phyloP scores from a whole-genome alignment of 768 basidiomycete genomes.

The Rickenella mellea region DNA sequence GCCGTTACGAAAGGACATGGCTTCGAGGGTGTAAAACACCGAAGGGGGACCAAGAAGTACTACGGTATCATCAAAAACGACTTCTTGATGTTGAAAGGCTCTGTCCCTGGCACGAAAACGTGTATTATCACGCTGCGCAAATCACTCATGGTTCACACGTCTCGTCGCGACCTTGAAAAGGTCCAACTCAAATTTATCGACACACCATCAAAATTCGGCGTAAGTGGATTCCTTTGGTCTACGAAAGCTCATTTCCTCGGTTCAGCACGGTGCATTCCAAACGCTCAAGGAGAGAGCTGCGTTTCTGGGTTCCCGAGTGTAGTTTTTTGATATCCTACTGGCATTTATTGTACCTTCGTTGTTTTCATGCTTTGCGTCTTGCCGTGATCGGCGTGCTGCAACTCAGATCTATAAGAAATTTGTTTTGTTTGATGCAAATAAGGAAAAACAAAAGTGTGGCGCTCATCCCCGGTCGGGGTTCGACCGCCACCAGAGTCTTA shows the following conservation, averaged over 20 bases:
- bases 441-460: no score
- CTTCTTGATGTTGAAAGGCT: conserved; percentile 94
- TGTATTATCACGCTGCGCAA: conserved; percentile 96
- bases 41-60: conserved; percentile 99
- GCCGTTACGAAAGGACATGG: conserved; percentile 99
- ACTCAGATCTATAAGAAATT: no score
- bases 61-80: conserved; percentile 99
- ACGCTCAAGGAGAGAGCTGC: conserved; percentile 91
- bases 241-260: conserved; percentile 5
- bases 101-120: conserved; percentile 93
- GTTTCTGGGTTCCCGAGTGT: conserved; percentile 90
- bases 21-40: conserved; percentile 97
- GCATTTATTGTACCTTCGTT: no score
- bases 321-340: no score
- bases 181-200: conserved; percentile 98
- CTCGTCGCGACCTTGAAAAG: conserved; percentile 94
- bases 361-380: no score
- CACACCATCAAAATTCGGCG: conserved; percentile 94
- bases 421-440: no score
- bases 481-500: no score
- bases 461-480: no score
- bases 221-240: conserved; percentile 30
- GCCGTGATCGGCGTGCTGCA: no score
- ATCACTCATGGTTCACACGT: conserved; percentile 93
- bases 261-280: conserved; percentile 92